Base-by-base conservation (phyloP, 2,329 filamentous ascomycete genomes). In the Cryphonectria radicalis region DNA sequence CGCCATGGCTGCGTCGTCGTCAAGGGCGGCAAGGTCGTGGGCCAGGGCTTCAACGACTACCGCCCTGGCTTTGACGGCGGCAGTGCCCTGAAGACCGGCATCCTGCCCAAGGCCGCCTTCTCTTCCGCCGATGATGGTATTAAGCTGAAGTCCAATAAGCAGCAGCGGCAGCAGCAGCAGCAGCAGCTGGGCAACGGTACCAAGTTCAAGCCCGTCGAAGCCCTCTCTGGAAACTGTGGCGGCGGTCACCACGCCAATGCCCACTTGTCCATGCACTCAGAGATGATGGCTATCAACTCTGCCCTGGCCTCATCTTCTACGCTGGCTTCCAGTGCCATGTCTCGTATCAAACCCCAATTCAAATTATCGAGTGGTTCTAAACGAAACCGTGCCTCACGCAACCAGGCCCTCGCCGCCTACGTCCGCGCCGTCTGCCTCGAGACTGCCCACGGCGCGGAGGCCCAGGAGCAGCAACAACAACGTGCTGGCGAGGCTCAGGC, bases 231-330 rank as follows among this genome's bases (percentile, higher is more conserved):
- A 19, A 67, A 68, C 40, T 68, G 72, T 19, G 70, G 79, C 60
- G 78, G 78, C 50, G 81, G 81, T 25, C 78, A 79, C 69, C 76
- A 79, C 43, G 79, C 80, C 68, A 85, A 84, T 73, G 78, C 79
- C 42, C 80, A 82, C 13, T 79, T 88, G 25, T 84, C 81, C 22
- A 86, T 88, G 84, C 85, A 88, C 74, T 83, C 83, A 4, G 85
- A 87, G 80, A 87, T 87, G 84, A 87, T 87, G 84, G 85, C 85
- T 40, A 85, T 88, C 76, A 82, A 84, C 75, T 83, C 82, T 40
- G 84, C 85, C 60, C 81, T 87, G 67, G 78, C 81, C 57, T 79
- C 82, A 67, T 85, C 82, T 67, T 82, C 79, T 74, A 82, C 81
- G 64, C 75, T 82, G 76, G 81, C 82, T 66, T 81, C 80, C 74